phyloP scores from a whole-genome alignment of 768 basidiomycete species.

The Mycena crocata region DNA sequence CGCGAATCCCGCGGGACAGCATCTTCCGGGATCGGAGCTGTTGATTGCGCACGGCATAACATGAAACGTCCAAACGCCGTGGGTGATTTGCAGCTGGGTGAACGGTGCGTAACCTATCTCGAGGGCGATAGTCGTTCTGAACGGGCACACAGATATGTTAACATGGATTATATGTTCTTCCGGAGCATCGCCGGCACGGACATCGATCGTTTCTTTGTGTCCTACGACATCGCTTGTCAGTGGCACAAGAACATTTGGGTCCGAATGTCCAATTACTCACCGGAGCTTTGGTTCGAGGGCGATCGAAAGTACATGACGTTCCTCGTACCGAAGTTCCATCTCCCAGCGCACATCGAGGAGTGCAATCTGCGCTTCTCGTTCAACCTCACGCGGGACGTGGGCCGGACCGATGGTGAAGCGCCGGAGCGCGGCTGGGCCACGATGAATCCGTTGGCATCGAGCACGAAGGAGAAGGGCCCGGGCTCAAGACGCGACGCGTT shows the following conservation, averaged over 20 bases:
- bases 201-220: slow-evolving; percentile 27
- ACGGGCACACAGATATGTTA: slow-evolving; percentile 1
- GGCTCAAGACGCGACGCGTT: slow-evolving; percentile 11
- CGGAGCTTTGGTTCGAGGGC: not conserved
- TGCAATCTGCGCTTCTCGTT: slow-evolving; percentile 36
- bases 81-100: slow-evolving; percentile 31
- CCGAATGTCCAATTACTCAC: slow-evolving; percentile 27
- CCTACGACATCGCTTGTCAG: slow-evolving; percentile 40
- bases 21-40: slow-evolving; percentile 24
- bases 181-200: slow-evolving; percentile 28
- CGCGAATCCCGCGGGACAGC: slow-evolving; percentile 6
- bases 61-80: slow-evolving; percentile 26
- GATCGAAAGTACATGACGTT: not conserved
- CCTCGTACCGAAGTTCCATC: slow-evolving; percentile 43
- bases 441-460: slow-evolving; percentile 44
- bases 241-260: slow-evolving; percentile 32
- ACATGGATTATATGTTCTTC: slow-evolving; percentile 33
- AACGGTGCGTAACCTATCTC: slow-evolving; percentile 26
- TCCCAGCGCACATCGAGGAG: slow-evolving; percentile 35
- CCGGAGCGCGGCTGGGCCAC: slow-evolving; percentile 45
- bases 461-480: slow-evolving; percentile 54
- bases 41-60: slow-evolving; percentile 29
- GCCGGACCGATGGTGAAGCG: slow-evolving; percentile 49
- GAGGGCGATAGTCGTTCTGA: too few species aligned
- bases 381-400: slow-evolving; percentile 44